Evolutionary conservation across 2,329 filamentous ascomycete species (phyloP).

Genomic region (Ascomycota sp.): DNA sequence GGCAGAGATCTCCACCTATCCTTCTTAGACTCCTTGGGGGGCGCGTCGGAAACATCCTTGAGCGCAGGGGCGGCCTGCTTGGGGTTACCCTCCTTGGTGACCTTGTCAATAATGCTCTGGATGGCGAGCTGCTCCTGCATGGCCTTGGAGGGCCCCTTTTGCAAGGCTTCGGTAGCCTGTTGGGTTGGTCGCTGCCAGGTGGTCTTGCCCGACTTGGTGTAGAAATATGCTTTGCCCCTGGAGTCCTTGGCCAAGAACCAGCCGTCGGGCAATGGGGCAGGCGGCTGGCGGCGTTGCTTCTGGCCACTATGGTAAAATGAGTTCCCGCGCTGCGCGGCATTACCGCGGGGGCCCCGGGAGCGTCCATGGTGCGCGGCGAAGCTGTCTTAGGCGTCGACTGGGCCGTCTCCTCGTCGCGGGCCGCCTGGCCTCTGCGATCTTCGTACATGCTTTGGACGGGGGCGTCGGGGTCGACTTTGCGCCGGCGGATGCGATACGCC

Average conservation of each 20-base stretch:
- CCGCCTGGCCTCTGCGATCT: constrained; percentile 27
- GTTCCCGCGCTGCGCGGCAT: constrained; percentile 29
- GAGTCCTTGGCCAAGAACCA: constrained; percentile 64
- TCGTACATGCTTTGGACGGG: constrained; percentile 35
- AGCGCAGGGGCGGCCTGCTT: constrained; percentile 38
- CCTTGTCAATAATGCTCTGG: constrained; percentile 69
- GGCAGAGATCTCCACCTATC: constrained; percentile 53
- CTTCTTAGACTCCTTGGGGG: constrained; percentile 35
- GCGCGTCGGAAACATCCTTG: constrained; percentile 36
- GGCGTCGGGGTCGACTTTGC: constrained; percentile 59
- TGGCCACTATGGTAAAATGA: constrained; percentile 27
- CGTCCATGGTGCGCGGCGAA: constrained; percentile 25
- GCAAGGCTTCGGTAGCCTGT: constrained; percentile 41
- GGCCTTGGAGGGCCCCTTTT: constrained; percentile 44
- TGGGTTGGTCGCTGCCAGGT: constrained; percentile 65
- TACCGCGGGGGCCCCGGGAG: constrained; percentile 40
- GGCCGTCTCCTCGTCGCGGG: constrained; percentile 18
- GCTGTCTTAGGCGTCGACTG: constrained; percentile 19
- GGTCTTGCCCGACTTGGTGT: constrained; percentile 54
- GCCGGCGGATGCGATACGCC: constrained; percentile 79
- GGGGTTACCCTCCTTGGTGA: constrained; percentile 46
- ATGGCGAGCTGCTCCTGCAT: constrained; percentile 49
- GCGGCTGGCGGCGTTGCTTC: constrained; percentile 33
- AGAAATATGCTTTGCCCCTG: constrained; percentile 65
- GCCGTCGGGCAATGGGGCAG: constrained; percentile 48